Evolutionary conservation across 106 monocot genomes (phyloP).

Genomic region (Phalaenopsis aphrodite): DNA sequence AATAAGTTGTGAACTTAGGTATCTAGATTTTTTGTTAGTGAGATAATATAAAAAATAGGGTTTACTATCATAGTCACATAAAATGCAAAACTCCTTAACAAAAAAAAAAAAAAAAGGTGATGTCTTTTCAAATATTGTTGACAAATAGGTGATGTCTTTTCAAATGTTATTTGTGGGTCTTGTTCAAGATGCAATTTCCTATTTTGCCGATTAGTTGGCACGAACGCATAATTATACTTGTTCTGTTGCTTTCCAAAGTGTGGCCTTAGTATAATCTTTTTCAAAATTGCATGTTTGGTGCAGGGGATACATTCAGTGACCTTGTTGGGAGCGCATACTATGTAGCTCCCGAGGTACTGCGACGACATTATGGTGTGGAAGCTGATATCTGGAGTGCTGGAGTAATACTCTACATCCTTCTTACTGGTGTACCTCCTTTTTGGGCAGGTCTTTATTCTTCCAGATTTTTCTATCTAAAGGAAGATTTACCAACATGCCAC

Average conservation of each 20-base stretch:
- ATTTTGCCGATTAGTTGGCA: background rate
- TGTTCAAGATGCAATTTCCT: no score
- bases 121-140: no score
- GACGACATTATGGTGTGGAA: slow-evolving; percentile 54
- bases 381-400: slow-evolving; percentile 98
- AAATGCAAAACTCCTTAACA: no score
- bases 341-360: slow-evolving; percentile 87
- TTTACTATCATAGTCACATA: no score
- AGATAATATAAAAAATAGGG: no score
- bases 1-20: no score
- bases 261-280: background rate
- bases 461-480: background rate
- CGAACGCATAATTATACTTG: background rate
- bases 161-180: no score
- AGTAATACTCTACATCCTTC: slow-evolving; percentile 94
- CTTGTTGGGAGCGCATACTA: slow-evolving; percentile 94
- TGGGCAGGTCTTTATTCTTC: slow-evolving; percentile 59
- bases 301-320: slow-evolving; percentile 70
- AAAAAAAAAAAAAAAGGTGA: no score
- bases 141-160: no score
- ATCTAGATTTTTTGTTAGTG: no score
- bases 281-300: background rate
- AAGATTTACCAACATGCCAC: no score
- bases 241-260: background rate
- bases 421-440: slow-evolving; percentile 89